Base-by-base conservation (phyloP, 371 early-diverging fungal genomes). In the Coemansia sp. region DNA sequence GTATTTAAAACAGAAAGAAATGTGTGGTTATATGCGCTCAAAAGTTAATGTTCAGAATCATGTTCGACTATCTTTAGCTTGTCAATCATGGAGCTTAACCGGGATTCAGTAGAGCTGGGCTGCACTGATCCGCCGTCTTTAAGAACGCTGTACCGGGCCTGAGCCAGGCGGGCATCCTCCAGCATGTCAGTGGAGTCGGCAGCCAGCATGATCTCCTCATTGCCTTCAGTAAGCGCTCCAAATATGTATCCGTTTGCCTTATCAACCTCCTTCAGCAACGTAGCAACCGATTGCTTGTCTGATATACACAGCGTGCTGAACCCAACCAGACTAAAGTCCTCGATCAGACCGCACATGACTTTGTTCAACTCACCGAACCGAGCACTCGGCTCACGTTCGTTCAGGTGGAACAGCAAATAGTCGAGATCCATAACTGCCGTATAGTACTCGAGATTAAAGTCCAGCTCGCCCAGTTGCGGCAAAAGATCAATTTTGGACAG, bases 401-500 rank as follows among this genome's bases (percentile, higher is more conserved):
- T 89, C 48, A 91, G 69, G 37, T 92, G 87, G 21, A 65, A 62
- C 57, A 93, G 80, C 20, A 98, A 79, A 72, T 94, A 94, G 6
- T 83, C 82, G 9, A 96, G 83, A 80, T 96, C 94, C 84, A 91
- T 89, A 3, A 96, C 97, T 63, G 94, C 92, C 20, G 95, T 96
- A 75, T 96, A 97, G 79, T 88, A 97, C 57, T 96, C 96, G 48
- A 97, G 84, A 65, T 90, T 90, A 80, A 96, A 95, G 56, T 85
- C 89, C 80, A 83, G 59, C 62, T 87, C 55, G 60, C 90, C 95
- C 83, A 86, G 88, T 0, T 86, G 86, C 68, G 90, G 90, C 37
- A 97, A 82, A 54, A 99, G 73, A 79, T 99, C 99, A 59, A 96
- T 87, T 77, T 99, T 99, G 11, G 94, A 92, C 51, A 99, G 75